Conservation (phyloP, 2,329 filamentous ascomycete species). For the Aspergillus sp. region DNA sequence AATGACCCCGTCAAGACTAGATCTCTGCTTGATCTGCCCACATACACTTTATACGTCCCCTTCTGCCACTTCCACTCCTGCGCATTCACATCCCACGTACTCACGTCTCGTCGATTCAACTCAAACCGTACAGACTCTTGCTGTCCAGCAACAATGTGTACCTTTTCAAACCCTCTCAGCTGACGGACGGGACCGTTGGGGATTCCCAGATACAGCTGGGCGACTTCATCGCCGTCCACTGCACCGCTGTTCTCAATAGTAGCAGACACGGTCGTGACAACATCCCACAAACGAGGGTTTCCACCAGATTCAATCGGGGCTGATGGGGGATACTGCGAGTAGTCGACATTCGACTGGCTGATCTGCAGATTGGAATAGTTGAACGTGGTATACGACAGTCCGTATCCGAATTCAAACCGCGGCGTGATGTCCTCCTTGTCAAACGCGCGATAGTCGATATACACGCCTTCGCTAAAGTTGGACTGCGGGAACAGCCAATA, state of each 20-base stretch:
- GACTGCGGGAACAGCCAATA: slow-evolving; percentile 17
- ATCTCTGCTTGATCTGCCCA: slow-evolving; percentile 18
- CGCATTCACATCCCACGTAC: slow-evolving; percentile 21
- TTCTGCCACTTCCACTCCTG: slow-evolving; percentile 18
- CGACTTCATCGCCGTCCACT: slow-evolving; percentile 43
- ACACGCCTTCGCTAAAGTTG: slow-evolving; percentile 48
- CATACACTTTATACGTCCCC: slow-evolving; percentile 14
- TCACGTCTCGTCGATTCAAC: slow-evolving; percentile 31
- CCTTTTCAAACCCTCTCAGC: slow-evolving; percentile 51
- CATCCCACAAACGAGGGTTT: slow-evolving; percentile 50
- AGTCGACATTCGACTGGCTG: slow-evolving; percentile 20
- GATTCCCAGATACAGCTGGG: slow-evolving; percentile 51
- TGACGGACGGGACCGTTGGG: slow-evolving; percentile 26
- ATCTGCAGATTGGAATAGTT: slow-evolving; percentile 10
- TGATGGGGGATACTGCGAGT: slow-evolving; percentile 27
- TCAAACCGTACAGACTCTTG: slow-evolving; percentile 38
- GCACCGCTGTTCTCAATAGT: slow-evolving; percentile 48
- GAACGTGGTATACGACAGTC: slow-evolving; percentile 25
- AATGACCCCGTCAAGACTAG: slow-evolving; percentile 12
- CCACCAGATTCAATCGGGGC: slow-evolving; percentile 49
- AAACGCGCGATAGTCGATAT: slow-evolving; percentile 53
- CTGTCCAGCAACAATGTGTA: slow-evolving; percentile 37
- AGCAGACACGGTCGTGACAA: slow-evolving; percentile 43
- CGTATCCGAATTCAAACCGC: slow-evolving; percentile 35
- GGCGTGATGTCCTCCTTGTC: slow-evolving; percentile 36